phyloP scores from a whole-genome alignment of 208 protist genomes.

The Tetramitus jugosus region DNA sequence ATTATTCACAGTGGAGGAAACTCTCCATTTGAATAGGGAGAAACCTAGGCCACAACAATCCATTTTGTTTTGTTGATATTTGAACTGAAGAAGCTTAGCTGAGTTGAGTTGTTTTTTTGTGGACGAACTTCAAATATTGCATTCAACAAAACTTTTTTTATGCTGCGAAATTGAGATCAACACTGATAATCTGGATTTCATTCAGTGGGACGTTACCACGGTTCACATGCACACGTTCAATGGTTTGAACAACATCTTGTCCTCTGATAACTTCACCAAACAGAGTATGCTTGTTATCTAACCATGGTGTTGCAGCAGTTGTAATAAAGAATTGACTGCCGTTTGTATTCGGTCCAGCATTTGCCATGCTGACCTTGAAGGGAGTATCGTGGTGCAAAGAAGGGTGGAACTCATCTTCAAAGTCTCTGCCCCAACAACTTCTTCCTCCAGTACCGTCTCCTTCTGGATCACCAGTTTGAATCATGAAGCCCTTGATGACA shows the following conservation, averaged over 20 bases:
- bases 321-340: slow-evolving; percentile 48
- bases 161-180: no score
- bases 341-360: slow-evolving; percentile 57
- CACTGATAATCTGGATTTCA: slow-evolving; percentile 57
- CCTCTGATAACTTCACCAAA: slow-evolving; percentile 65
- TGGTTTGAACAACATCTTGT: slow-evolving; percentile 50
- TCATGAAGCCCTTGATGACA: slow-evolving; percentile 80
- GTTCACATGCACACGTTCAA: slow-evolving; percentile 55
- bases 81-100: no score
- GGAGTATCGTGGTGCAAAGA: slow-evolving; percentile 48
- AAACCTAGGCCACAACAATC: no score
- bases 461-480: slow-evolving; percentile 80
- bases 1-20: no score
- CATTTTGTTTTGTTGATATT: no score
- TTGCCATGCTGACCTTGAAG: slow-evolving; percentile 61
- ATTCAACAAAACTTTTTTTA: no score
- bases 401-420: slow-evolving; percentile 70
- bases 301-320: slow-evolving; percentile 18
- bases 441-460: slow-evolving; percentile 82
- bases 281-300: slow-evolving; percentile 59
- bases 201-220: slow-evolving; percentile 52
- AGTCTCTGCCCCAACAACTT: slow-evolving; percentile 59
- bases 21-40: no score
- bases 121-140: no score
- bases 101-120: no score